These are phyloP conservation scores for Fonsecaea pugnacius DNA, from an alignment of 2,329 filamentous ascomycete species.

Conservation along the genomic window DNA sequence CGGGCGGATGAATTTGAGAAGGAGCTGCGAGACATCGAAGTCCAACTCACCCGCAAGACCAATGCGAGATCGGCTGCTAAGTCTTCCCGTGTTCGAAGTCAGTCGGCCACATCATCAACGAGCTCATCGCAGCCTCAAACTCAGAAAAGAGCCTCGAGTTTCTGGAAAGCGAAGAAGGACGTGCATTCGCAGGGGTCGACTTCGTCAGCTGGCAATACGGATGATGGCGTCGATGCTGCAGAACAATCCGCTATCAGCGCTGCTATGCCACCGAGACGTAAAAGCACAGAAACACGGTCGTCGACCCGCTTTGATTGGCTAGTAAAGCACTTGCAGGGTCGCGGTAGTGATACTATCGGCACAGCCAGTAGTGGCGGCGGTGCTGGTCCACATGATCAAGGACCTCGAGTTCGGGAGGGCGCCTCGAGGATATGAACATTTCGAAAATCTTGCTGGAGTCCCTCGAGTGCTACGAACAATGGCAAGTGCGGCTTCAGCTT, in stretches of 20 bases:
- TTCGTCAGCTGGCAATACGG: neutral
- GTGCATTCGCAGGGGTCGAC: neutral
- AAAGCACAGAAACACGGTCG: neutral
- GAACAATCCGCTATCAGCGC: neutral
- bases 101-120: neutral
- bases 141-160: neutral
- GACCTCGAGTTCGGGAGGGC: neutral
- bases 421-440: neutral
- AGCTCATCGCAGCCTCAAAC: neutral
- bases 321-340: neutral
- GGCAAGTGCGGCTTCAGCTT: neutral
- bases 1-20: neutral
- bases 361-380: too few relatives aligned
- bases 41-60: neutral
- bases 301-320: neutral
- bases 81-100: neutral
- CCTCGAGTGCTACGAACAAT: neutral
- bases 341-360: neutral
- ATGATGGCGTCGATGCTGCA: neutral
- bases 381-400: neutral
- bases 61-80: neutral
- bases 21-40: neutral
- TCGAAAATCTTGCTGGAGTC: neutral
- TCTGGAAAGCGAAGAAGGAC: neutral
- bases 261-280: neutral